These are phyloP conservation scores for Tricholoma terreum DNA, from an alignment of 768 basidiomycete genomes.

Conservation along the genomic window DNA sequence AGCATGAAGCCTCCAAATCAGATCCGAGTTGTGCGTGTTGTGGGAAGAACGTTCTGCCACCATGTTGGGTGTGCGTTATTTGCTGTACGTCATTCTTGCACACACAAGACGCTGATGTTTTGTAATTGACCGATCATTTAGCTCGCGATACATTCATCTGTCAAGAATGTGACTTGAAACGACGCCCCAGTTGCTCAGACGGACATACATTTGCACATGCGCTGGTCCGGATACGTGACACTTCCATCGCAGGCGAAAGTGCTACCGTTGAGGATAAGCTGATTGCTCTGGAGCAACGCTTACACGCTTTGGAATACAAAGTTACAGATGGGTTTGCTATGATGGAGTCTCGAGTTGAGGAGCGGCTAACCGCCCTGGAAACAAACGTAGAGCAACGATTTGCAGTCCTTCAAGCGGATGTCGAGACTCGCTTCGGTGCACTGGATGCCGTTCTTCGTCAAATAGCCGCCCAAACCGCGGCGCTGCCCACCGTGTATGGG, in stretches of 20 bases:
- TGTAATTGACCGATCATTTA: slow-evolving; percentile 2
- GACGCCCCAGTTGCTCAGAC: slow-evolving; percentile 5
- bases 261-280: slow-evolving; percentile 25
- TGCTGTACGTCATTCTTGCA: slow-evolving; percentile 9
- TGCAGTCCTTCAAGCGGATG: slow-evolving; percentile 8
- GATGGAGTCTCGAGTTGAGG: slow-evolving; percentile 23
- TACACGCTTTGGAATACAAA: slow-evolving; percentile 28
- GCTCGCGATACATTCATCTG: slow-evolving; percentile 33
- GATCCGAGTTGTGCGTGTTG: slow-evolving; percentile 13
- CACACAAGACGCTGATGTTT: background rate
- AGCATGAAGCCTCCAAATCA: background rate
- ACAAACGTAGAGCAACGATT: slow-evolving; percentile 18
- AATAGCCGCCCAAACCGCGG: slow-evolving; percentile 24
- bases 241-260: slow-evolving; percentile 13
- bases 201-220: slow-evolving; percentile 21
- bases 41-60: slow-evolving; percentile 12
- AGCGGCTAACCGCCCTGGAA: slow-evolving; percentile 25
- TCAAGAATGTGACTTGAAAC: slow-evolving; percentile 26
- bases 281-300: slow-evolving; percentile 26
- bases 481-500: slow-evolving; percentile 26
- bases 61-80: slow-evolving; percentile 20
- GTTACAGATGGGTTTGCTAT: slow-evolving; percentile 24
- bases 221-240: slow-evolving; percentile 27
- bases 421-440: slow-evolving; percentile 19
- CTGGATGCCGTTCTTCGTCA: slow-evolving; percentile 22